These are phyloP conservation scores for Inonotus obliquus DNA, from an alignment of 1,284 basidiomycete genomes.

Conservation along the genomic window DNA sequence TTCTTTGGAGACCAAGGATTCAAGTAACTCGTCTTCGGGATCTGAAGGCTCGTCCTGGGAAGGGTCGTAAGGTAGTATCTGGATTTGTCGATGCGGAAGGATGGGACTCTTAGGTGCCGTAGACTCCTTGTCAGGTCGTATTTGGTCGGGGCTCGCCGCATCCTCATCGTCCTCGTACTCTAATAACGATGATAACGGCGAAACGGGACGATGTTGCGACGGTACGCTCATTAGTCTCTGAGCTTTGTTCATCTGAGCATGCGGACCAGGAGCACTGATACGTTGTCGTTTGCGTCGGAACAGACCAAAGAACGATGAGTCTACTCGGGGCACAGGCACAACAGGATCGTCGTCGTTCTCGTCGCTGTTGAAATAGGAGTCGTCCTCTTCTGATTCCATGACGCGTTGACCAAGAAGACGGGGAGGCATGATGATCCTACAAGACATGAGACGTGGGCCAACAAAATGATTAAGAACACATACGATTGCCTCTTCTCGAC, in stretches of 20 bases:
- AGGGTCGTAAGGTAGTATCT: slow-evolving; percentile 24
- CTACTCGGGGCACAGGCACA: background rate
- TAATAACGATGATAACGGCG: slow-evolving; percentile 54
- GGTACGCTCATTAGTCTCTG: slow-evolving; percentile 36
- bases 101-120: slow-evolving; percentile 30
- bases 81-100: slow-evolving; percentile 38
- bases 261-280: slow-evolving; percentile 4
- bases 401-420: slow-evolving; percentile 33
- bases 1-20: slow-evolving; percentile 38
- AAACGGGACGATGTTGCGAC: slow-evolving; percentile 42
- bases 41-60: slow-evolving; percentile 38
- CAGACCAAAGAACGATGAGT: slow-evolving; percentile 2
- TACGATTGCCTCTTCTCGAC: slow-evolving; percentile 49
- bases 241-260: slow-evolving; percentile 23
- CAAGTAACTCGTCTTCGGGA: slow-evolving; percentile 52
- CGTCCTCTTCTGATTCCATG: slow-evolving; percentile 72
- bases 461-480: slow-evolving; percentile 23
- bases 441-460: slow-evolving; percentile 7
- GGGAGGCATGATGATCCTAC: slow-evolving; percentile 15
- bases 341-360: slow-evolving; percentile 62
- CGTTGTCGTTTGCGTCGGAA: slow-evolving; percentile 26
- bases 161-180: slow-evolving; percentile 72
- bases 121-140: slow-evolving; percentile 7
- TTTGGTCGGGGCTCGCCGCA: slow-evolving; percentile 27
- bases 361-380: slow-evolving; percentile 84